Evolutionary conservation across 352 stramenopile genomes (phyloP).

Genomic region (Phytopythium chamaehyphon): DNA sequence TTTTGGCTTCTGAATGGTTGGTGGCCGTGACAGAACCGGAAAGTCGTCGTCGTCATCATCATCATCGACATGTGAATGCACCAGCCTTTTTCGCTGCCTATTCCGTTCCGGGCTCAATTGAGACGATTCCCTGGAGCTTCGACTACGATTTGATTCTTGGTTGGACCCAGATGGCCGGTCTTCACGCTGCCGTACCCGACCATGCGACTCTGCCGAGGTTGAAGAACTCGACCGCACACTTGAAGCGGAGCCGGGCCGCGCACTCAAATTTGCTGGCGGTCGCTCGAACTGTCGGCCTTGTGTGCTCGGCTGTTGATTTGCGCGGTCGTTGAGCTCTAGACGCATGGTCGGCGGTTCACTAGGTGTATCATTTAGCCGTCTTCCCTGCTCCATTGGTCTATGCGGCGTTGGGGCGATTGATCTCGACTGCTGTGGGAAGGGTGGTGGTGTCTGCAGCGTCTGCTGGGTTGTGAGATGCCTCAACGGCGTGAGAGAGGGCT

Average conservation of each 20-base stretch:
- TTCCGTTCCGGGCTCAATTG: not conserved
- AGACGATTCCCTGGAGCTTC: not conserved
- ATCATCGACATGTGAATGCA: slow-evolving; percentile 48
- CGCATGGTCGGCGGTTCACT: not conserved
- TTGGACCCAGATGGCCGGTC: not conserved
- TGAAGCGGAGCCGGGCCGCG: too few relatives aligned
- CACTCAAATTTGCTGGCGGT: too few relatives aligned
- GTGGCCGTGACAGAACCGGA: slow-evolving; percentile 26
- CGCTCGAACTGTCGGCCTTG: not conserved
- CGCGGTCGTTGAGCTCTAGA: not conserved
- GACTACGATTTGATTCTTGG: not conserved
- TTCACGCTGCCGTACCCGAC: too few relatives aligned
- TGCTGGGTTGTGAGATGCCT: too few relatives aligned
- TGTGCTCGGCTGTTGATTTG: not conserved
- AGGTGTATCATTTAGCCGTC: slow-evolving; percentile 2
- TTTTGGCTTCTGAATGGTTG: slow-evolving; percentile 5
- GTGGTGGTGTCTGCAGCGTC: too few relatives aligned
- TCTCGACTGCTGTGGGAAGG: too few relatives aligned
- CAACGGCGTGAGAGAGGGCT: not conserved
- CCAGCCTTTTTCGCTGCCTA: slow-evolving; percentile 31
- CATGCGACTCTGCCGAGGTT: too few relatives aligned
- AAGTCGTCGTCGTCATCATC: slow-evolving; percentile 39
- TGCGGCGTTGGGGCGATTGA: too few relatives aligned
- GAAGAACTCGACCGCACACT: too few relatives aligned
- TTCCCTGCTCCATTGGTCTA: too few relatives aligned